Conservation (phyloP, 2,329 filamentous ascomycete species). For the Colletotrichum ledebouriae region DNA sequence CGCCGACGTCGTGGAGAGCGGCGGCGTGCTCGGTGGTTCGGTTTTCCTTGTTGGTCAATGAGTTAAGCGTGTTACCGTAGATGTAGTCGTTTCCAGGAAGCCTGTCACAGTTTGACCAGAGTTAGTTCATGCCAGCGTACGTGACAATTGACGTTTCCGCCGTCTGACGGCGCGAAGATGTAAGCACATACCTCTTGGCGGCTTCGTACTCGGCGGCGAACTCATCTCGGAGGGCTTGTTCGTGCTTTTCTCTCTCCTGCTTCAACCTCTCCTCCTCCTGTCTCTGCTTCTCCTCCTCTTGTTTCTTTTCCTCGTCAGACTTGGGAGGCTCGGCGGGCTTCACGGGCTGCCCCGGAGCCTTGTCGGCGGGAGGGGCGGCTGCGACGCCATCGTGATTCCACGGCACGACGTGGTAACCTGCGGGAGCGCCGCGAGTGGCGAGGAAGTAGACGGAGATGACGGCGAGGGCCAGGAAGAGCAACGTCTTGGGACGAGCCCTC, state of each 20-base stretch:
- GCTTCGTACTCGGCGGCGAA: conserved; percentile 52
- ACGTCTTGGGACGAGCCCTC: conserved; percentile 57
- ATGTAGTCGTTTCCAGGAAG: conserved; percentile 63
- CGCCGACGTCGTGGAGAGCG: conserved; percentile 38
- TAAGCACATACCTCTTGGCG: conserved; percentile 55
- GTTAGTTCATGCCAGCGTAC: conserved; percentile 24
- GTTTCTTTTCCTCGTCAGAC: conserved; percentile 37
- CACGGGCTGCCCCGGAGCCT: conserved; percentile 17
- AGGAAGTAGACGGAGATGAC: conserved; percentile 59
- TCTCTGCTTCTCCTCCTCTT: conserved; percentile 37
- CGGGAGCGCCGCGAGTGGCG: conserved; percentile 54
- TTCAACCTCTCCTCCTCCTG: conserved; percentile 29
- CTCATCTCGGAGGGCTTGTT: conserved; percentile 50
- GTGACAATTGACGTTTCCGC: conserved; percentile 39
- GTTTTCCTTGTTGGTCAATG: conserved; percentile 58
- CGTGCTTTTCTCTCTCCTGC: conserved; percentile 45
- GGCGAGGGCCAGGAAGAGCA: conserved; percentile 57
- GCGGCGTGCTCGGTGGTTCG: conserved; percentile 50
- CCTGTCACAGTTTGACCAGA: conserved; percentile 47
- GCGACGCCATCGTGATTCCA: conserved; percentile 43
- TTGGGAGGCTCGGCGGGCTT: conserved; percentile 34
- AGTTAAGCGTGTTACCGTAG: conserved; percentile 69
- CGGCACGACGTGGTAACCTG: conserved; percentile 53
- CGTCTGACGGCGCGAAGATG: conserved; percentile 7
- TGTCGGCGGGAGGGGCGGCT: conserved; percentile 1